Percentiles rank a stretch among this genome's conserved stretches.
phyloP scores from a whole-genome alignment of 73 alveolate species.

The Tetrahymena elliotti region DNA sequence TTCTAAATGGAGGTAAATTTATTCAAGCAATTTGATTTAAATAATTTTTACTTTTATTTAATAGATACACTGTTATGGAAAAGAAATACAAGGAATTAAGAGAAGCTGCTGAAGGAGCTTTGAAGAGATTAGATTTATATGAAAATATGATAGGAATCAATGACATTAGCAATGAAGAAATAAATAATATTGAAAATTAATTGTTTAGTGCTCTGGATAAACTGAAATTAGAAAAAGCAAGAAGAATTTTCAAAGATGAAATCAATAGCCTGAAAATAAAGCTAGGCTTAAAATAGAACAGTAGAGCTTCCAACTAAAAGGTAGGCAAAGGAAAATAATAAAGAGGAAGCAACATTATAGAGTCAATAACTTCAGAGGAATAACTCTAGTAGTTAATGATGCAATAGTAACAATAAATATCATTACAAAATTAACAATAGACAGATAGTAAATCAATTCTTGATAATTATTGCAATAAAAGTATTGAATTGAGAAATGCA shows the following conservation, averaged over 20 bases:
- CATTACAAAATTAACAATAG: background rate
- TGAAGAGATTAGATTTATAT: background rate
- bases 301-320: background rate
- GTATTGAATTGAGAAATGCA: background rate
- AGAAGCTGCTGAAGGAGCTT: background rate
- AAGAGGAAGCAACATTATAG: background rate
- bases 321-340: background rate
- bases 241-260: background rate
- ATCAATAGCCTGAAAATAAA: background rate
- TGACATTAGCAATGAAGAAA: background rate
- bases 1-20: background rate
- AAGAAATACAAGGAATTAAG: background rate
- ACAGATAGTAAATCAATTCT: background rate
- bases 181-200: background rate
- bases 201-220: background rate
- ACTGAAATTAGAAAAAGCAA: background rate
- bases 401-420: background rate
- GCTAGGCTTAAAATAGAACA: background rate
- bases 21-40: background rate
- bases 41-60: background rate
- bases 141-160: background rate
- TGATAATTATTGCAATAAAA: background rate
- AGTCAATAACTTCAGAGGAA: background rate
- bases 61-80: background rate
- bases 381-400: background rate